Conservation (phyloP, 352 stramenopile genomes). For the Globisporangium ultimum region DNA sequence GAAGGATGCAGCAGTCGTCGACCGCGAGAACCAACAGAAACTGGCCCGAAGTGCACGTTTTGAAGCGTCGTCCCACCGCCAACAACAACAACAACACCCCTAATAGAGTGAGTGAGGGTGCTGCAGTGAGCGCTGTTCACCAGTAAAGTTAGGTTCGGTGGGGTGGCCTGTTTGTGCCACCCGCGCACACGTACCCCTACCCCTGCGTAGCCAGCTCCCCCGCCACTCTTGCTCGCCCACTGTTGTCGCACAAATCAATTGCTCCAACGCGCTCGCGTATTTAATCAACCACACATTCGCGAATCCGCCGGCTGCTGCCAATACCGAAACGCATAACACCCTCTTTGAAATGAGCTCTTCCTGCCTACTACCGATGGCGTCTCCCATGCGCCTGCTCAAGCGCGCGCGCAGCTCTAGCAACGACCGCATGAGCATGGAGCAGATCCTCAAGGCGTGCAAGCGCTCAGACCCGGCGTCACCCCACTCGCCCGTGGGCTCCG, state of each 20-base stretch:
- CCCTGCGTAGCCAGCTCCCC: constrained; percentile 6
- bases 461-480: constrained; percentile 44
- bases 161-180: constrained; percentile 3
- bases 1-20: too few species aligned
- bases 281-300: constrained; percentile 6
- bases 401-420: constrained; percentile 41
- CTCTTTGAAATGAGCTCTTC: constrained; percentile 48
- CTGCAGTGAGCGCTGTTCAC: neutral
- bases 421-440: constrained; percentile 47
- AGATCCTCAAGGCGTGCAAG: constrained; percentile 65
- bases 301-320: constrained; percentile 2
- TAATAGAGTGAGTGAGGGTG: constrained; percentile 4
- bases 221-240: too few species aligned
- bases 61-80: constrained; percentile 4
- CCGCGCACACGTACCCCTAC: neutral
- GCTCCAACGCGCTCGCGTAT: neutral
- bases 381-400: constrained; percentile 46
- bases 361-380: constrained; percentile 37
- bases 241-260: neutral
- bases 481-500: constrained; percentile 28
- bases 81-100: too few species aligned
- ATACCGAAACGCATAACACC: neutral
- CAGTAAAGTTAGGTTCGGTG: neutral
- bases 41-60: neutral
- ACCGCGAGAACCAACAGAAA: neutral